Base-by-base conservation (phyloP, 495 filamentous ascomycete genomes). In the Parachaetomium inaequale region DNA sequence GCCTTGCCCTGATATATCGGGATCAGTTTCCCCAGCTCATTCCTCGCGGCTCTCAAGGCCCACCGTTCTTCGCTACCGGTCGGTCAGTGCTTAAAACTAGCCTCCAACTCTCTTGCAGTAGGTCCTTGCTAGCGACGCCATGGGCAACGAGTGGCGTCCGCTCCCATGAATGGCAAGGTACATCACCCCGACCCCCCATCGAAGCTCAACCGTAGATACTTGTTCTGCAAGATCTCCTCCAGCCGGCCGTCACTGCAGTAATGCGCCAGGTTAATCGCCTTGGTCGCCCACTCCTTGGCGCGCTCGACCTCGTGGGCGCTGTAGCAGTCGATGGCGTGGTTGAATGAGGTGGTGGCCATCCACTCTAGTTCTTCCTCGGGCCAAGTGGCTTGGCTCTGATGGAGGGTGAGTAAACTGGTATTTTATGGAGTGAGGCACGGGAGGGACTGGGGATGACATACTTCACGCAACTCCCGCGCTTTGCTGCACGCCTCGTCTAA, bases 281-380 rank as follows among this genome's bases (percentile, higher is more conserved):
- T 86, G 38, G 76, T 74, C 7, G 83, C 86, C 90, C 89, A 93
- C 25, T 76, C 72, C 63, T 78, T 80, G 56, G 84, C 87, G 4
- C 77, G 76, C 29, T 77, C 80, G 55, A 86, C 82, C 52, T 86
- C 79, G 0, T 75, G 75, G 4, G 66, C 69, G 15, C 83, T 75
- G 62, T 89, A 92, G 46, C 87, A 84, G 62, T 94, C 90, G 23
- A 92, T 81, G 0, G 87, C 87, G 45, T 81, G 84, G 63, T 95
- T 95, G 77, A 94, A 96, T 0, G 87, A 74, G 3, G 81, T 84
- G 0, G 84, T 84, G 1, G 86, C 86, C 31, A 97, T 82, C 87
- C 89, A 93, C 65, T 89, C 85, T 3, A 96, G 75, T 63, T 96
- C 92, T 7, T 83, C 81, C 11, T 73, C 61, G 4, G 90, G 90